A percentile compares a stretch with the other conserved stretches of the same genome.
Evolutionary conservation across 2,329 filamentous ascomycete species (phyloP).

Genomic region (Seiridium cupressi): DNA sequence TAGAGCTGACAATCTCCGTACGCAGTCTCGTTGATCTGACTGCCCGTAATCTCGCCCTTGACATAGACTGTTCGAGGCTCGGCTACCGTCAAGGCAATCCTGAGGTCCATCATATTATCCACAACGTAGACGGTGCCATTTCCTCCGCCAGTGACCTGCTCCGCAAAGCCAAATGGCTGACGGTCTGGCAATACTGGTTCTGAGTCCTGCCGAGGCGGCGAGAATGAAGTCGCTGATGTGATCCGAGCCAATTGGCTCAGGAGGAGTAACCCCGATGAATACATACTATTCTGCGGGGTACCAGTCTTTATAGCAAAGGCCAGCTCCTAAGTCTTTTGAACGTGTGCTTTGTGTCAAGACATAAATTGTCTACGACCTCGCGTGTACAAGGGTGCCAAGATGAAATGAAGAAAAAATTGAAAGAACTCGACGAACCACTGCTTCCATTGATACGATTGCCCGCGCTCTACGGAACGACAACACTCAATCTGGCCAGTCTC

Average conservation of each 20-base stretch:
- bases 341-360: no score
- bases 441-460: no score
- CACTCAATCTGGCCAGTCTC: neutral
- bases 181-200: constrained; percentile 12
- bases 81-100: constrained; percentile 11
- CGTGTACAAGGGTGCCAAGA: no score
- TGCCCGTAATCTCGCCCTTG: constrained; percentile 14
- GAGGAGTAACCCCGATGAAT: neutral
- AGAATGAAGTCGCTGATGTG: neutral
- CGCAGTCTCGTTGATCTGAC: constrained; percentile 15
- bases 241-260: neutral
- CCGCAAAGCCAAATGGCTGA: constrained; percentile 17
- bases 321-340: no score
- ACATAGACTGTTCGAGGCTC: constrained; percentile 16
- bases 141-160: constrained; percentile 14
- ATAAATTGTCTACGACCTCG: no score
- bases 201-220: neutral
- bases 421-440: no score
- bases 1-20: constrained; percentile 16
- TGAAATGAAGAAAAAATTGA: no score
- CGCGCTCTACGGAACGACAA: no score
- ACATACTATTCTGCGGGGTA: neutral
- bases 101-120: constrained; percentile 17
- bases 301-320: no score
- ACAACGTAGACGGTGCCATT: constrained; percentile 15